Percentiles rank a stretch among this genome's conserved stretches.
phyloP scores from a whole-genome alignment of 352 stramenopile species.

The Phytophthora syringae region DNA sequence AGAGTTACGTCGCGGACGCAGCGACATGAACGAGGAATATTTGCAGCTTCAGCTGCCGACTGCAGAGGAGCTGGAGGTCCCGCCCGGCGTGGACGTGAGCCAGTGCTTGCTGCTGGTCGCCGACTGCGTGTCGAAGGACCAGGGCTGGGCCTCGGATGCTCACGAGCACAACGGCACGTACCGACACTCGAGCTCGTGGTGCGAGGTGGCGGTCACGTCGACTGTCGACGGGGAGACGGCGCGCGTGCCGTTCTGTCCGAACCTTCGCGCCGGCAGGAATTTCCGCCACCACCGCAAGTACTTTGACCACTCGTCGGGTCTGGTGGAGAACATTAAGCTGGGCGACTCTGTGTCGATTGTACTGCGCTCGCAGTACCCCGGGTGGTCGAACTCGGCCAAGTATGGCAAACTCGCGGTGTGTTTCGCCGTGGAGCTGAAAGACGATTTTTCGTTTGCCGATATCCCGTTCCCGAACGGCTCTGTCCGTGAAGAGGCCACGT shows the following conservation, averaged over 20 bases:
- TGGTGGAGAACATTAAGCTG: conserved; percentile 50
- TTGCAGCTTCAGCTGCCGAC: conserved; percentile 48
- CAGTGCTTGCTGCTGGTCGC: conserved; percentile 52
- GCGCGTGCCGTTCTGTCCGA: conserved; percentile 45
- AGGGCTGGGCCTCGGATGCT: conserved; percentile 68
- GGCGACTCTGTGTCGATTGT: conserved; percentile 61
- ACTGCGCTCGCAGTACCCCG: conserved; percentile 64
- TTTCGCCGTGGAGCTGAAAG: conserved; percentile 57
- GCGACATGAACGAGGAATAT: conserved; percentile 70
- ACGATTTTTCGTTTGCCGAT: conserved; percentile 51
- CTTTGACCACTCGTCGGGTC: conserved; percentile 34
- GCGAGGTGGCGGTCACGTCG: conserved; percentile 57
- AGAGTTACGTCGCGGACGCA: conserved; percentile 30
- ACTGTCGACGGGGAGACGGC: conserved; percentile 25
- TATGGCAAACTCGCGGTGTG: conserved; percentile 54
- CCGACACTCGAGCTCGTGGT: conserved; percentile 63
- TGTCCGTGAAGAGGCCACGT: conserved; percentile 6
- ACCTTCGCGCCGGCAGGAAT: conserved; percentile 53
- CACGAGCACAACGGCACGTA: conserved; percentile 66
- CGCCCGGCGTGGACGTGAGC: conserved; percentile 44
- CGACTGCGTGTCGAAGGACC: conserved; percentile 72
- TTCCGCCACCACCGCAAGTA: conserved; percentile 68
- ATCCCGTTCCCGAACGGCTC: conserved; percentile 44
- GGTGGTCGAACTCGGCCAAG: conserved; percentile 70
- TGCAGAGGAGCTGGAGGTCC: conserved; percentile 41